A percentile compares a stretch with the other conserved stretches of the same genome.
These are phyloP conservation scores for Lactuca sativa DNA, from an alignment of 129 eudicot species.

Conservation along the genomic window DNA sequence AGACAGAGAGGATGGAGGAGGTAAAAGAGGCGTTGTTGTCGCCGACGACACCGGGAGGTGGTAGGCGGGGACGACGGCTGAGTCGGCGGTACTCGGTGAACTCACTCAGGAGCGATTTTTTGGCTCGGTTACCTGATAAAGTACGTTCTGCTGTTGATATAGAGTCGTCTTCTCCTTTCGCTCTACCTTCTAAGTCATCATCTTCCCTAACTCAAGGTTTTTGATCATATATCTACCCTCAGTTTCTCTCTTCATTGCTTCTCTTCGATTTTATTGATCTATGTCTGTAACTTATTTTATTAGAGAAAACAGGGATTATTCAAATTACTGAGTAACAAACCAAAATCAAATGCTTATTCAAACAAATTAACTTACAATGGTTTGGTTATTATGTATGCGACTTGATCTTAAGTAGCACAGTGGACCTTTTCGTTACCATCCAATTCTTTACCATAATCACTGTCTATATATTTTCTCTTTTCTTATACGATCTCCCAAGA, in stretches of 20 bases:
- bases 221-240: background rate
- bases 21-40: conserved; percentile 27
- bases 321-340: background rate
- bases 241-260: background rate
- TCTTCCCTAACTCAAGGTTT: conserved; percentile 56
- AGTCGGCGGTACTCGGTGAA: conserved; percentile 70
- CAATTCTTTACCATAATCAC: no score
- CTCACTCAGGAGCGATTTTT: conserved; percentile 61
- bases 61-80: conserved; percentile 38
- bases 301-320: background rate
- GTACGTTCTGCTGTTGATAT: conserved; percentile 63
- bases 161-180: conserved; percentile 40
- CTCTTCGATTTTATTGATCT: background rate
- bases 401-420: no score
- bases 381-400: no score
- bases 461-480: no score
- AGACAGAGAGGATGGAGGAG: conserved; percentile 21
- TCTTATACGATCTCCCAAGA: no score
- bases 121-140: conserved; percentile 70
- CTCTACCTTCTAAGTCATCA: conserved; percentile 44
- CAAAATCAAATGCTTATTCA: no score
- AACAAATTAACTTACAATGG: no score
- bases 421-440: no score
- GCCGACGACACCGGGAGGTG: conserved; percentile 28
- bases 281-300: no score